phyloP scores from a whole-genome alignment of 768 basidiomycete species.

The Jaapia argillacea region DNA sequence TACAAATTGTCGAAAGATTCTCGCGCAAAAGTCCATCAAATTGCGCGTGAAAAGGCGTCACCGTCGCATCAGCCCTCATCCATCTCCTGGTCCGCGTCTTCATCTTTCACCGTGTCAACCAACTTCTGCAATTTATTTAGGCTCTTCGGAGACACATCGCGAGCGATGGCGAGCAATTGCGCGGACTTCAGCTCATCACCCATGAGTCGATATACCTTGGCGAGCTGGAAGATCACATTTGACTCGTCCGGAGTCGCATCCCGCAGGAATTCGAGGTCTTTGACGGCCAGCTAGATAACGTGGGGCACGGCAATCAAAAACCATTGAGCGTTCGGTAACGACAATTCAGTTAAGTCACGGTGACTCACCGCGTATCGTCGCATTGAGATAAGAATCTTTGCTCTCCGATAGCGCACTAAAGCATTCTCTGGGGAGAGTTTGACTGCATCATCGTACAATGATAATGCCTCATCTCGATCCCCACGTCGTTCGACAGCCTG shows the following conservation, averaged over 20 bases:
- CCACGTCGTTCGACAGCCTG: slow-evolving; percentile 87
- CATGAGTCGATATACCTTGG: slow-evolving; percentile 77
- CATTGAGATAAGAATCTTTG: slow-evolving; percentile 82
- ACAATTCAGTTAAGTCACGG: slow-evolving; percentile 7
- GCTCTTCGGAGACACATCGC: slow-evolving; percentile 91
- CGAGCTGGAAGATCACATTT: slow-evolving; percentile 94
- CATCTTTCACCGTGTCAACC: slow-evolving; percentile 60
- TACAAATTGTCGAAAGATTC: too few relatives aligned
- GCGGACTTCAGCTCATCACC: slow-evolving; percentile 76
- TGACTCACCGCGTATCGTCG: slow-evolving; percentile 70
- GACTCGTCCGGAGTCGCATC: slow-evolving; percentile 89
- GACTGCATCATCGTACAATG: slow-evolving; percentile 75
- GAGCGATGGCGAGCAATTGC: slow-evolving; percentile 78
- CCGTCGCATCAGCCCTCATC: slow-evolving; percentile 72
- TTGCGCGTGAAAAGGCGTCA: too few relatives aligned
- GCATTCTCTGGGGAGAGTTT: slow-evolving; percentile 78
- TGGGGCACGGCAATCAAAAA: background rate
- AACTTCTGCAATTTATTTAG: slow-evolving; percentile 74
- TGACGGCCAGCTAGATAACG: slow-evolving; percentile 56
- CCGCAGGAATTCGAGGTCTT: slow-evolving; percentile 72
- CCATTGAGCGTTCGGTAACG: background rate
- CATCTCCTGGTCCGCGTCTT: slow-evolving; percentile 52
- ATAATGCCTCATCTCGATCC: slow-evolving; percentile 65
- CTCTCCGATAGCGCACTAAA: slow-evolving; percentile 88
- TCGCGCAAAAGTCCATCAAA: too few relatives aligned